Evolutionary conservation across 345 rosid species (phyloP).

Genomic region (Acer campestre): DNA sequence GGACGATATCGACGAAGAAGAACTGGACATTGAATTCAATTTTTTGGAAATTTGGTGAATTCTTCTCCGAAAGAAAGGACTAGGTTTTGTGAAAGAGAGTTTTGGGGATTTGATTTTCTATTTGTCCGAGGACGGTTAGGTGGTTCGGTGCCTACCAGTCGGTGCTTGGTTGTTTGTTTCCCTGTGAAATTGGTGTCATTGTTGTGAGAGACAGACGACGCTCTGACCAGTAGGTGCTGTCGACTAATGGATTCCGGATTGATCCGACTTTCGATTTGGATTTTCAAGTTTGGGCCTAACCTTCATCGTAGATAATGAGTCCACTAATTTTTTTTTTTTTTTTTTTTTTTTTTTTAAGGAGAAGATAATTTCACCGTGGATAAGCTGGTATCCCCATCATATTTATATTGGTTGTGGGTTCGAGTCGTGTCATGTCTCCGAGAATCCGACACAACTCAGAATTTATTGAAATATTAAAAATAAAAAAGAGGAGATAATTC

Average conservation of each 20-base stretch:
- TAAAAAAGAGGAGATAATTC: too few relatives aligned
- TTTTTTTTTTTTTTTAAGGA: too few relatives aligned
- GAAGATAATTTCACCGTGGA: too few relatives aligned
- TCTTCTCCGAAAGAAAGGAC: not conserved
- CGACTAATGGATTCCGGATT: not conserved
- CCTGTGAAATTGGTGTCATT: not conserved
- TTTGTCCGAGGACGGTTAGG: not conserved
- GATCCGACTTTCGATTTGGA: not conserved
- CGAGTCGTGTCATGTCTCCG: too few relatives aligned
- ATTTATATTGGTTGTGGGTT: too few relatives aligned
- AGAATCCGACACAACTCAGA: too few relatives aligned
- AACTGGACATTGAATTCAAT: constrained; percentile 16
- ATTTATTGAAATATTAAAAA: too few relatives aligned
- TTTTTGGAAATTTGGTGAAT: not conserved
- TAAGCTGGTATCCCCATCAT: too few relatives aligned
- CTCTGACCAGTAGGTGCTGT: constrained; percentile 19
- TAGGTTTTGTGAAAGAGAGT: not conserved
- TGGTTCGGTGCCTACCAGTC: constrained; percentile 13
- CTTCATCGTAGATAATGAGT: too few relatives aligned
- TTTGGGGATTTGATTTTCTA: not conserved
- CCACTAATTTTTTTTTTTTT: too few relatives aligned
- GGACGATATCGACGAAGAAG: constrained; percentile 24
- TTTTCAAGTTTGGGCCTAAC: not conserved
- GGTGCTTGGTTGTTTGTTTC: constrained; percentile 6
- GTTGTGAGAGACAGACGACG: not conserved